A percentile compares a stretch with the other conserved stretches of the same genome.
These are phyloP conservation scores for Phyllachora maydis DNA, from an alignment of 2,329 filamentous ascomycete species.

Conservation along the genomic window DNA sequence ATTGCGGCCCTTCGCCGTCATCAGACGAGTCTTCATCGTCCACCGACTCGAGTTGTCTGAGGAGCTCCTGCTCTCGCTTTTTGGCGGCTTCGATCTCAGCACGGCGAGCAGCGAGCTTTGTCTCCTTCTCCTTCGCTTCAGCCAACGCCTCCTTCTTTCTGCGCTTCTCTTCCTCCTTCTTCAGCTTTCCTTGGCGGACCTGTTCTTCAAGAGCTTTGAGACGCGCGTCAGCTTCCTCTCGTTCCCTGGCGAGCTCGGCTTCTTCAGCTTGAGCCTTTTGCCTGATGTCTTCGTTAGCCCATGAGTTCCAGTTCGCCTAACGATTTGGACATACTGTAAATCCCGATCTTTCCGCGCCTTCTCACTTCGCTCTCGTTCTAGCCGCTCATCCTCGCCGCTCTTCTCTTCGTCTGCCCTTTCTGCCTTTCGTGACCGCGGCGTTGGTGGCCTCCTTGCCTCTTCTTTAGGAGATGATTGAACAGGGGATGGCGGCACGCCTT, in stretches of 20 bases:
- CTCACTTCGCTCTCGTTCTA: slow-evolving; percentile 28
- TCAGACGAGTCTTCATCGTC: slow-evolving; percentile 58
- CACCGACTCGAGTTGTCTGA: slow-evolving; percentile 63
- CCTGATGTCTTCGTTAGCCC: slow-evolving; percentile 29
- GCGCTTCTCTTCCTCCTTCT: slow-evolving; percentile 91
- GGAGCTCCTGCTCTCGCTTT: slow-evolving; percentile 21
- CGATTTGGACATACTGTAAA: no score
- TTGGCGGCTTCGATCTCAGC: slow-evolving; percentile 75
- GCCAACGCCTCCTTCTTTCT: slow-evolving; percentile 74
- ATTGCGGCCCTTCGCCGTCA: slow-evolving; percentile 44
- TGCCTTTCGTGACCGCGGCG: slow-evolving; percentile 60
- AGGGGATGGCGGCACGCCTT: slow-evolving; percentile 38
- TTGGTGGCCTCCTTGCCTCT: slow-evolving; percentile 43
- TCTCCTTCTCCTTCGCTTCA: slow-evolving; percentile 75
- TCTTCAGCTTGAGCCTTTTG: slow-evolving; percentile 55
- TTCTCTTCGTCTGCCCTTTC: slow-evolving; percentile 30
- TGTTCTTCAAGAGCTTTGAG: slow-evolving; percentile 84
- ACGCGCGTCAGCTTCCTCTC: slow-evolving; percentile 61
- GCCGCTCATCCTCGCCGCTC: slow-evolving; percentile 32
- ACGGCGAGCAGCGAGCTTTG: slow-evolving; percentile 61
- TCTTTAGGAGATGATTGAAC: no score
- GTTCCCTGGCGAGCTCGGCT: slow-evolving; percentile 60
- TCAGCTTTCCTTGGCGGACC: slow-evolving; percentile 79
- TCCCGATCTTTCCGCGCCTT: slow-evolving; percentile 48
- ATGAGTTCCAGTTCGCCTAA: no score